Conservation (phyloP, 2,329 filamentous ascomycete genomes). For the Daldinia eschscholtzii region DNA sequence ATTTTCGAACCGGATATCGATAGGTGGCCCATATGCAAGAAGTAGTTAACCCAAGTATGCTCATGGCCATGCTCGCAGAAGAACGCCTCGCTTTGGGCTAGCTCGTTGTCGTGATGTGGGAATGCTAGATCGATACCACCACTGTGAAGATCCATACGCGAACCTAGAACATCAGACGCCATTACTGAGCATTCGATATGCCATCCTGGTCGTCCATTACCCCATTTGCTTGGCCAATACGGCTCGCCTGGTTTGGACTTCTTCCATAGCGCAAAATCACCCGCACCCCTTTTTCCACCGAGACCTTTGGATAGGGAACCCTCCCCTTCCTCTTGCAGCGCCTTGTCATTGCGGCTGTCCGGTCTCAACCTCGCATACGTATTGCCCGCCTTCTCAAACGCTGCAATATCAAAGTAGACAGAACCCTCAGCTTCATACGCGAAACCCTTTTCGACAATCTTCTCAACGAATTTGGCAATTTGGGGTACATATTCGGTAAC, state of each 20-base stretch:
- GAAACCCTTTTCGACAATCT: constrained; percentile 86
- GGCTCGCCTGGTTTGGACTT: constrained; percentile 92
- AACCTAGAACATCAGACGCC: constrained; percentile 89
- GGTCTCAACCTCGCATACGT: constrained; percentile 88
- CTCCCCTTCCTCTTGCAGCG: constrained; percentile 88
- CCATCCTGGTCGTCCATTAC: constrained; percentile 90
- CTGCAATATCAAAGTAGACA: constrained; percentile 91
- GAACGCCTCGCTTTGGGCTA: constrained; percentile 83
- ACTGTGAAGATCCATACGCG: constrained; percentile 91
- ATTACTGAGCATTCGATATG: constrained; percentile 98
- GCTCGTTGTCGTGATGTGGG: constrained; percentile 89
- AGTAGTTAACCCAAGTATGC: constrained; percentile 93
- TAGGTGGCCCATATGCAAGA: constrained; percentile 94
- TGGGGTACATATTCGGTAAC: constrained; percentile 94
- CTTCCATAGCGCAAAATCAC: constrained; percentile 96
- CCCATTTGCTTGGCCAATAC: constrained; percentile 90
- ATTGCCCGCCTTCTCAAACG: constrained; percentile 87
- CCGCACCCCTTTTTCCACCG: constrained; percentile 77
- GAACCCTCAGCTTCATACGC: constrained; percentile 86
- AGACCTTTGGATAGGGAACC: constrained; percentile 77
- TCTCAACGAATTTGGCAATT: constrained; percentile 87
- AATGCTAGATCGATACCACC: constrained; percentile 93
- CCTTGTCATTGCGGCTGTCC: constrained; percentile 85
- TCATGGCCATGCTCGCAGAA: constrained; percentile 65
- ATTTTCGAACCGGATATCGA: constrained; percentile 93